Evolutionary conservation across 306 rosid genomes (phyloP), one percentile per base, ranked within the genome.

Genomic region (Vigna radiata): DNA sequence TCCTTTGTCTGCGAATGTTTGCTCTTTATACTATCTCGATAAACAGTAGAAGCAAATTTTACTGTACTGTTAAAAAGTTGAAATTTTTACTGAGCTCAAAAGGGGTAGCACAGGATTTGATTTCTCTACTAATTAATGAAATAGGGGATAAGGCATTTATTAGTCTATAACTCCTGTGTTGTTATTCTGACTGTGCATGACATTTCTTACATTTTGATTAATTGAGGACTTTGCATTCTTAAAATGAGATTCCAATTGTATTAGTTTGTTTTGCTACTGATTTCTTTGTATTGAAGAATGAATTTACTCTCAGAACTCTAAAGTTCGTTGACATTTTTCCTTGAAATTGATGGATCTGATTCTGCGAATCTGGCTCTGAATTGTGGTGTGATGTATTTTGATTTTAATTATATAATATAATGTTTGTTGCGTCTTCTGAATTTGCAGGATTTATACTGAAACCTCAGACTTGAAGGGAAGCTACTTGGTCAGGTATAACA

Each of bases 381-480:
- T 36, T 31, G n/a, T 36, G 7, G 0, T 62, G 15, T 36, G 68
- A 16, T 36, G 13, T 37, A 3, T 37, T 62, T 39, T 64, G 50
- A 17, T 37, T 37, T 37, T 5, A 6, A 18, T 36, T 79, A 17
- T 79, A 50, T 13, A 62, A 50, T 41, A 62, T 36, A 36, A 36
- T 17, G 58, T 41, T 63, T 16, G 31, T 41, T 72, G 61, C 49
- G 63, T 14, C 59, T 33, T 33, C 17, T 39, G 43, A 50, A 64
- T 21, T 21, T 37, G 15, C 64, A 63, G 39, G 43, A 14, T 46
- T 33, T 4, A 12, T 61, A n/a, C 14, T 47, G 23, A 48, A 75
- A 61, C 36, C 47, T 25, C 9, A 47, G 52, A 36, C 44, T 59
- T 59, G 55, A 70, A 70, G 29, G 62, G 77, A 69, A 70, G 70